Percentiles rank a stretch among this genome's conserved stretches.
These are phyloP conservation scores for Lichtheimia ornata DNA, from an alignment of 371 early-diverging fungal genomes.

Conservation along the genomic window DNA sequence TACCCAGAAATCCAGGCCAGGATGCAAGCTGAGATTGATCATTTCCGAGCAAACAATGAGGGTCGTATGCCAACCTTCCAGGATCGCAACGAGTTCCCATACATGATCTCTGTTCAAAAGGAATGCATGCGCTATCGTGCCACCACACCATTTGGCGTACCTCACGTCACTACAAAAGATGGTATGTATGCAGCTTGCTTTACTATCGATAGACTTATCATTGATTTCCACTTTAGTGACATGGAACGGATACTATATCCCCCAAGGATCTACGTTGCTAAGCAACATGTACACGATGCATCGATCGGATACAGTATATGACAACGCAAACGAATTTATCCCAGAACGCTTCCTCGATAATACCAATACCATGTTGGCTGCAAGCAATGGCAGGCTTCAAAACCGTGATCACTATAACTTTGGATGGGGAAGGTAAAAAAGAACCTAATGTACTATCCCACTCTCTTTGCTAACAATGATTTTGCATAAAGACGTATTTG, in stretches of 20 bases:
- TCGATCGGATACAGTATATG: conserved; percentile 10
- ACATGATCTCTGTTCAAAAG: conserved; percentile 15
- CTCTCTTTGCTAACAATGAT: neutral
- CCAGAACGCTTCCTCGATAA: conserved; percentile 18
- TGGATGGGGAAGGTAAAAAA: conserved; percentile 20
- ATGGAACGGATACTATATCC: conserved; percentile 14
- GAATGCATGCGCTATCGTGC: conserved; percentile 24
- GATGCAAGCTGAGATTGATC: conserved; percentile 17
- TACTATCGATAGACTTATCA: neutral
- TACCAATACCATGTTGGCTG: conserved; percentile 14
- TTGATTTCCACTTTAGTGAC: neutral
- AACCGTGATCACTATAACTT: conserved; percentile 22
- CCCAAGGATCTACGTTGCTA: conserved; percentile 5
- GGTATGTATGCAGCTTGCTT: conserved; percentile 5
- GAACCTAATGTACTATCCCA: neutral
- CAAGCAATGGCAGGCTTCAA: conserved; percentile 14
- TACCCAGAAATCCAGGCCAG: conserved; percentile 21
- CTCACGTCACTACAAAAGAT: conserved; percentile 15
- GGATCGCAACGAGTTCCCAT: conserved; percentile 21
- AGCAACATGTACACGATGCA: conserved; percentile 20
- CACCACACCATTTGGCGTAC: conserved; percentile 14
- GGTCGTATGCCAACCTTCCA: conserved; percentile 14
- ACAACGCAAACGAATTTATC: conserved; percentile 15
- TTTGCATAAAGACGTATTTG: conserved; percentile 8
- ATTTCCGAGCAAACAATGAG: conserved; percentile 9